Base-by-base conservation (phyloP, 257 asterid genomes). In the Salvia splendens region DNA sequence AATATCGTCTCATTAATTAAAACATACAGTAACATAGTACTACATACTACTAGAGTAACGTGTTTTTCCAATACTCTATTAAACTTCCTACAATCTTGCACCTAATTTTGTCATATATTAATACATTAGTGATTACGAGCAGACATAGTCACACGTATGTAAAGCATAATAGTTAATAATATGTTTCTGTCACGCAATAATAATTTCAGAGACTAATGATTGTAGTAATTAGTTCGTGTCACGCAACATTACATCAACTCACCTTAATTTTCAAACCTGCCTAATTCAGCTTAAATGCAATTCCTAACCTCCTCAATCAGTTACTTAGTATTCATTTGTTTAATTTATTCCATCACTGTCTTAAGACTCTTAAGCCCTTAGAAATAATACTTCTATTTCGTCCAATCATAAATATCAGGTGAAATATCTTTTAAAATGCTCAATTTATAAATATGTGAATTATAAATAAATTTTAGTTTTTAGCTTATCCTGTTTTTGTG, bases 181-280 rank as follows among this genome's bases (percentile, higher is more conserved):
- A 24, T 2, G 30, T 24, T 24, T 24, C 30, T 24, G 30, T 24
- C 30, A 24, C 30, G 30, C 30, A 24, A 24, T 24, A 24, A 24
- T 24, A 24, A 24, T 24, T 24, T 24, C 30, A 24, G 30, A 24
- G 30, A 24, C 30, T 24, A 24, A 24, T 24, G 30, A 24, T 10
- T n/a, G n/a, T n/a, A n/a, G 24, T 55, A 15, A 35, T 33, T 8
- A 58, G 38, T 58, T 24, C 30, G 30, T 24, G 30, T 24, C 30
- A 24, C 30, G n/a, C 41, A 43, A 41, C 38, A 8, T 48, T 72
- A 65, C 61, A 55, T 64, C 57, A 64, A 46, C 46, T 43, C n/a
- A 33, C 38, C 54, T n/a, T 46, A 6, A 65, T 35, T 57, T 40
- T 65, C 77, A 65, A 73, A 65, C 56, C 45, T 47, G 59, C 64